Evolutionary conservation across 768 basidiomycete genomes (phyloP).

Genomic region (Tremella yokohamensis): DNA sequence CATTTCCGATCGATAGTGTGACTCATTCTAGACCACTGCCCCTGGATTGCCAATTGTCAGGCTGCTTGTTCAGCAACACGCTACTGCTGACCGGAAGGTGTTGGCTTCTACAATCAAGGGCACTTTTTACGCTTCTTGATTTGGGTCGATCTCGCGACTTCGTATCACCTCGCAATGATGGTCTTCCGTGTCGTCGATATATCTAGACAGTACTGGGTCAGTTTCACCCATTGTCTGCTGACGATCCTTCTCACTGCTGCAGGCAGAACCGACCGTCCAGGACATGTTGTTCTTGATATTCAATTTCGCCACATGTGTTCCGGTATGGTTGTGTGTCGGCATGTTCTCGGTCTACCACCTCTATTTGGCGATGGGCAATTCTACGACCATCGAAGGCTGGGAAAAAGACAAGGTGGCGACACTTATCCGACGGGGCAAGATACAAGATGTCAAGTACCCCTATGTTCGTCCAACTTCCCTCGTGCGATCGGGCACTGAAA

Average conservation of each 20-base stretch:
- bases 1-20: not conserved
- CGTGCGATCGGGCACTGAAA: constrained; percentile 15
- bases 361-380: constrained; percentile 69
- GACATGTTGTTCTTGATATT: constrained; percentile 82
- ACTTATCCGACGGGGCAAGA: constrained; percentile 76
- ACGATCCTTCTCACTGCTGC: constrained; percentile 9
- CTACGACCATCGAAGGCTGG: constrained; percentile 95
- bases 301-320: constrained; percentile 79
- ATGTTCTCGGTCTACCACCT: constrained; percentile 91
- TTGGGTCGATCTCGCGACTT: constrained; percentile 84
- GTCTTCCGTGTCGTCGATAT: constrained; percentile 58
- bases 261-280: constrained; percentile 66
- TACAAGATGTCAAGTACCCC: constrained; percentile 87
- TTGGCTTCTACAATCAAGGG: constrained; percentile 87
- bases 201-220: constrained; percentile 17
- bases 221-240: constrained; percentile 2
- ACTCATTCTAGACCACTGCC: constrained; percentile 44
- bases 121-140: constrained; percentile 78
- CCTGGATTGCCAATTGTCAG: constrained; percentile 50
- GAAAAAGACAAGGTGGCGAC: constrained; percentile 93
- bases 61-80: not conserved
- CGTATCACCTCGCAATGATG: constrained; percentile 81
- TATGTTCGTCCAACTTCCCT: constrained; percentile 60
- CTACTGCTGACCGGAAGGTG: constrained; percentile 70
- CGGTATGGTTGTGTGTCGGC: constrained; percentile 81